Conservation (phyloP, 768 basidiomycete species). For the Coprinopsis marcescibilis region DNA sequence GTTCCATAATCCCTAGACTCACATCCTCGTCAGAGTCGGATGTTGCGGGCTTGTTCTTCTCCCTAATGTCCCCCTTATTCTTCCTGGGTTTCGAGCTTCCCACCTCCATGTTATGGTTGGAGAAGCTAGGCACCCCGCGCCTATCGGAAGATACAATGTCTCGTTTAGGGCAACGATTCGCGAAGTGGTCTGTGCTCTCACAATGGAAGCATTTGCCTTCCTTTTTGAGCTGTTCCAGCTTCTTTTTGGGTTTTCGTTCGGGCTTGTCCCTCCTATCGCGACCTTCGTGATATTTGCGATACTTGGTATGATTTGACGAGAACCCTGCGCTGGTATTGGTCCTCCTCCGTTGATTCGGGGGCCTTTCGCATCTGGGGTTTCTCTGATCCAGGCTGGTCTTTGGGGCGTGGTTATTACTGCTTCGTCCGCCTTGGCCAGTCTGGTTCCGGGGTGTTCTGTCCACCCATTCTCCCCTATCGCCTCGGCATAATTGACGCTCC, state of each 20-base stretch:
- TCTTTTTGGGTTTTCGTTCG: slow-evolving; percentile 7
- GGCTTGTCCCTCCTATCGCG: neutral
- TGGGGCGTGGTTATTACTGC: no score
- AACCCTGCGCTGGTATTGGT: no score
- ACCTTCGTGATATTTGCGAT: neutral
- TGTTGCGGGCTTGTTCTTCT: neutral
- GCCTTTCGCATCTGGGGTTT: no score
- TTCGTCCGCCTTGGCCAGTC: no score
- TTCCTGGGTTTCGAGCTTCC: no score
- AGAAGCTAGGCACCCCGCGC: neutral
- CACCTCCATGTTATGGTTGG: neutral
- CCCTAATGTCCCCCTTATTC: neutral
- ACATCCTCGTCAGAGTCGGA: neutral
- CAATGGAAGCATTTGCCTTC: slow-evolving; percentile 20
- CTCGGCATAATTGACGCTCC: no score
- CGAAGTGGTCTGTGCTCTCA: slow-evolving; percentile 16
- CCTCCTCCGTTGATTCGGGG: no score
- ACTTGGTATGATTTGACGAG: slow-evolving; percentile 1
- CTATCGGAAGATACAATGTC: neutral
- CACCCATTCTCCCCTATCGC: no score
- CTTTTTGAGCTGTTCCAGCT: slow-evolving; percentile 13
- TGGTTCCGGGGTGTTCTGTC: no score
- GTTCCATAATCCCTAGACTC: no score
- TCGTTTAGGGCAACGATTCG: slow-evolving; percentile 19
- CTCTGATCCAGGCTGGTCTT: no score